Conservation (phyloP, 2,329 filamentous ascomycete species). For the Aspergillus eucalypticola region DNA sequence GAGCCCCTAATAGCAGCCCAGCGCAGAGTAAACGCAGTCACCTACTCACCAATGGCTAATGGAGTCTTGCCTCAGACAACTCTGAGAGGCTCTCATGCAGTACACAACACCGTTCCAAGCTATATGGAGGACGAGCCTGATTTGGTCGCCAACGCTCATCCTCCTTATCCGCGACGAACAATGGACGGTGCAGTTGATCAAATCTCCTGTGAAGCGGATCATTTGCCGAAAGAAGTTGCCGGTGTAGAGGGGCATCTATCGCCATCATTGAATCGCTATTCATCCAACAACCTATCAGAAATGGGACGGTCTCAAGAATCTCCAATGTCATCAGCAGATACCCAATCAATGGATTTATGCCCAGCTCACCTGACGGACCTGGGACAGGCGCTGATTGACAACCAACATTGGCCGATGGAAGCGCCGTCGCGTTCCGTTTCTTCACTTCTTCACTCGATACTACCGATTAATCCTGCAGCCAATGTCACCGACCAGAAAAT, state of each 20-base stretch:
- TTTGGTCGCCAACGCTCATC: constrained; percentile 20
- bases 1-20: neutral
- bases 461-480: constrained; percentile 37
- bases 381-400: constrained; percentile 17
- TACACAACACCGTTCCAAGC: neutral
- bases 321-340: constrained; percentile 17
- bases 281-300: constrained; percentile 12
- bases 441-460: constrained; percentile 31
- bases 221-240: constrained; percentile 24
- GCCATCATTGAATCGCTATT: constrained; percentile 14
- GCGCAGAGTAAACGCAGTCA: neutral
- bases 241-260: constrained; percentile 27
- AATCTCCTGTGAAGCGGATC: constrained; percentile 8
- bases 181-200: constrained; percentile 7
- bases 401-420: constrained; percentile 17
- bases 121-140: constrained; percentile 21
- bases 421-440: constrained; percentile 17
- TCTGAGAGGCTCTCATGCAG: neutral
- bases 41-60: neutral
- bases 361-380: constrained; percentile 12
- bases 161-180: constrained; percentile 13
- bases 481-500: constrained; percentile 11
- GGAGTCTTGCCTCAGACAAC: neutral
- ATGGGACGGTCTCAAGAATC: constrained; percentile 16
- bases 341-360: constrained; percentile 18